These are phyloP conservation scores for Phytopythium litorale DNA, from an alignment of 352 stramenopile species.

Conservation along the genomic window DNA sequence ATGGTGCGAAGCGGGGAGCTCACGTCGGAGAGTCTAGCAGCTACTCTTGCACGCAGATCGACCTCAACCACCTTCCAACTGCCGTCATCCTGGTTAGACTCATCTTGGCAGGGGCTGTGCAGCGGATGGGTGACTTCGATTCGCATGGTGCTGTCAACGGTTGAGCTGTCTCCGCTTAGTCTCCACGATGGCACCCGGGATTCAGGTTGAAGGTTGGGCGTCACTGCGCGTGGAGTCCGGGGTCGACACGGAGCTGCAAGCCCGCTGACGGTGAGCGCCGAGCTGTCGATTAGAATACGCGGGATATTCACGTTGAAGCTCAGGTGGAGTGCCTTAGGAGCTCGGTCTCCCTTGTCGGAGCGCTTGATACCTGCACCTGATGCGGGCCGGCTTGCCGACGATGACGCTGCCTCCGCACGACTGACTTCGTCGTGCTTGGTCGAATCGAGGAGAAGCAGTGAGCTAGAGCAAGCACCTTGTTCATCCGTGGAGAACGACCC, in stretches of 20 bases:
- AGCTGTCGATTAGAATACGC: constrained; percentile 1
- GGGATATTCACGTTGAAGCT: background rate
- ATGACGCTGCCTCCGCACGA: constrained; percentile 1
- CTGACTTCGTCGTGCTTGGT: constrained; percentile 16
- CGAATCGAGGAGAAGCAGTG: background rate
- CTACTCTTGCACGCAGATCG: constrained; percentile 14
- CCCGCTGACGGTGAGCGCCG: background rate
- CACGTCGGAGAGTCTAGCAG: constrained; percentile 9
- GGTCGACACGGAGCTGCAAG: background rate
- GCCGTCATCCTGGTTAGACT: background rate
- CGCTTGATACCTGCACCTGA: background rate
- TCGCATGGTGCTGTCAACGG: background rate
- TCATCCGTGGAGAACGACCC: constrained; percentile 2
- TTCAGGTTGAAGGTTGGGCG: background rate
- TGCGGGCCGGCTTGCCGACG: constrained; percentile 3
- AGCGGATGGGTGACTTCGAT: background rate
- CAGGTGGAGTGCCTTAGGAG: background rate
- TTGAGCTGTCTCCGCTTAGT: background rate
- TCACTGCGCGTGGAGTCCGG: background rate
- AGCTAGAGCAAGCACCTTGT: background rate
- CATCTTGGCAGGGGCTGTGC: background rate
- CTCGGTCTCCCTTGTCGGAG: background rate
- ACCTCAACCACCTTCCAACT: constrained; percentile 8
- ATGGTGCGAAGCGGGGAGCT: constrained; percentile 31
- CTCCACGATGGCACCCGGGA: background rate